These are phyloP conservation scores for Xylaria palmicola DNA, from an alignment of 495 filamentous ascomycete species.

Conservation along the genomic window DNA sequence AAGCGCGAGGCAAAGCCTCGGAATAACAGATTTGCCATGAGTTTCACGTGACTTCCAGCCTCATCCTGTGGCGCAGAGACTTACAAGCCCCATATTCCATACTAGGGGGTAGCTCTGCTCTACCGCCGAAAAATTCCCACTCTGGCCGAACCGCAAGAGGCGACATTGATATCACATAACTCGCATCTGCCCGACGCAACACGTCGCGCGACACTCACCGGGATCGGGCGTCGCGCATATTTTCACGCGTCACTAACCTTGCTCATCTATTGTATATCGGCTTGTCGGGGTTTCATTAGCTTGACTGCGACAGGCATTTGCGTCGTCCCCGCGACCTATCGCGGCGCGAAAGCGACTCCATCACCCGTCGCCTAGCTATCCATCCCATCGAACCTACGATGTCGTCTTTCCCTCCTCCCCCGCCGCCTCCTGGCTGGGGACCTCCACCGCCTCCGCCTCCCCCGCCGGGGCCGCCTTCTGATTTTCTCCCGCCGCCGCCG, in stretches of 20 bases:
- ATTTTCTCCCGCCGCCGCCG: constrained; percentile 63
- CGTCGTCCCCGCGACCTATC: constrained; percentile 28
- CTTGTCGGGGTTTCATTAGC: neutral
- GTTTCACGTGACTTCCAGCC: constrained; percentile 15
- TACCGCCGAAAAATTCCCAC: constrained; percentile 18
- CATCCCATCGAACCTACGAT: constrained; percentile 49
- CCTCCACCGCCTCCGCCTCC: constrained; percentile 67
- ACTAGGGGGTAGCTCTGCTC: no score
- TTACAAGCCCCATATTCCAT: constrained; percentile 1
- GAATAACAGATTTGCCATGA: neutral
- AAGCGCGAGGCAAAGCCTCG: constrained; percentile 17
- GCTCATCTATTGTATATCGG: neutral
- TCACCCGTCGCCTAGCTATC: constrained; percentile 23
- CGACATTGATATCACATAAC: constrained; percentile 5
- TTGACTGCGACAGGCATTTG: constrained; percentile 19
- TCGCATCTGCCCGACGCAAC: constrained; percentile 7
- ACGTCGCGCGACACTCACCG: constrained; percentile 9
- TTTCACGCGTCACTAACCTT: constrained; percentile 3
- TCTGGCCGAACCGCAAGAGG: constrained; percentile 14
- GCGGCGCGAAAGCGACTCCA: constrained; percentile 34
- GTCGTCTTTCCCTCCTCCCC: constrained; percentile 68
- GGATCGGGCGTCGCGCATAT: constrained; percentile 7
- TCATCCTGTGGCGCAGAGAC: neutral
- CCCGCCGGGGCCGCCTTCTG: constrained; percentile 72
- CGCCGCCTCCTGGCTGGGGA: constrained; percentile 57